Conservation (phyloP, 78 protist genomes). For the Dictyostelium intermedium region DNA sequence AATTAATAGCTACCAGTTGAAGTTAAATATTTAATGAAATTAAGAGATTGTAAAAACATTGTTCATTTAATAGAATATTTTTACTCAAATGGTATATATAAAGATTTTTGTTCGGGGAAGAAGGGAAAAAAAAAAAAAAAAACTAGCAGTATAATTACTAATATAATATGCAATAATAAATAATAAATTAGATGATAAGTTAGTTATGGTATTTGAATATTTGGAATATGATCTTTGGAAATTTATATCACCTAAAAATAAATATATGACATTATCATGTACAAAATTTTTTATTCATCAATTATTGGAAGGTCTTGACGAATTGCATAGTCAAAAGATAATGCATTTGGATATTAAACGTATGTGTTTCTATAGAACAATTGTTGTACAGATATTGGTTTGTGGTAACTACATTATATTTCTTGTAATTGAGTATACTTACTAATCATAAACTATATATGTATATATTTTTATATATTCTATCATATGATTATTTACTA, state of each 20-base stretch:
- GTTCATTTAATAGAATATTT: slow-evolving; percentile 40
- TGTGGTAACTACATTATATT: background rate
- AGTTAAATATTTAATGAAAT: slow-evolving; percentile 52
- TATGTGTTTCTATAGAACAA: background rate
- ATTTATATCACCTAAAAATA: slow-evolving; percentile 57
- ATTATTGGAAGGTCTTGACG: slow-evolving; percentile 21
- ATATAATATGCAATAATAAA: background rate
- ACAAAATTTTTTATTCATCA: slow-evolving; percentile 38
- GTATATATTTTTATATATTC: background rate
- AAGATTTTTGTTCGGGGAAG: background rate
- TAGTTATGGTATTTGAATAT: slow-evolving; percentile 64
- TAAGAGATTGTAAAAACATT: slow-evolving; percentile 36
- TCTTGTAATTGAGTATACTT: background rate
- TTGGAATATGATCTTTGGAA: slow-evolving; percentile 62
- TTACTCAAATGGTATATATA: slow-evolving; percentile 47
- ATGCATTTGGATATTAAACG: slow-evolving; percentile 76
- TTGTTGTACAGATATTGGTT: too few relatives aligned
- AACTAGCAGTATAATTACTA: background rate
- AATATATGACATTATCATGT: slow-evolving; percentile 14
- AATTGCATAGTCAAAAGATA: slow-evolving; percentile 19
- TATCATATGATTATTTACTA: background rate
- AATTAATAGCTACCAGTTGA: slow-evolving; percentile 38
- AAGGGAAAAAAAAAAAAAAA: background rate
- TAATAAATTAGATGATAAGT: slow-evolving; percentile 9
- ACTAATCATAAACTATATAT: background rate